Conservation (phyloP, 441 rosid genomes). For the Arabidopsis hybrid region DNA sequence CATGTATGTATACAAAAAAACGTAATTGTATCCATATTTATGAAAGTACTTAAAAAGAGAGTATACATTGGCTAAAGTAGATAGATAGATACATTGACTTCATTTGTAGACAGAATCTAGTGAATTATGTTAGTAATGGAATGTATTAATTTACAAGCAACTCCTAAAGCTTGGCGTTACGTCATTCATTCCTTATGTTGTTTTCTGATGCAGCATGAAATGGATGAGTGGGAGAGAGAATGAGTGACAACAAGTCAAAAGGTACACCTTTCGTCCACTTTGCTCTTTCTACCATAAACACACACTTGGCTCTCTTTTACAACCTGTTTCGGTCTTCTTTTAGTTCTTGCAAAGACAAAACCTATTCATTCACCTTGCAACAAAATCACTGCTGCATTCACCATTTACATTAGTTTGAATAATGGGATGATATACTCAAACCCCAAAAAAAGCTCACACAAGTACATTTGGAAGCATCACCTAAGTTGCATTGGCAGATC, state of each 20-base stretch:
- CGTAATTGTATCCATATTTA: background rate
- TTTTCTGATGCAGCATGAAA: conserved; percentile 22
- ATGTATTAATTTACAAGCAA: conserved; percentile 12
- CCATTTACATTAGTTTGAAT: conserved; percentile 2
- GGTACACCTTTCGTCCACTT: conserved; percentile 2
- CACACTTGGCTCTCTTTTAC: background rate
- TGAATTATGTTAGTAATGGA: background rate
- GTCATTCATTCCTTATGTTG: background rate
- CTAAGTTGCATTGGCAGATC: conserved; percentile 14
- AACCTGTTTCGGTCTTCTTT: conserved; percentile 1
- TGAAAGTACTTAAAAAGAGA: background rate
- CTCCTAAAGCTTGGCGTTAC: conserved; percentile 14
- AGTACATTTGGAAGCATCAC: conserved; percentile 5
- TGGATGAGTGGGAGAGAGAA: background rate
- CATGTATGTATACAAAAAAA: background rate
- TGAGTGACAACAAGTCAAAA: background rate
- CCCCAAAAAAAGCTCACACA: conserved; percentile 13
- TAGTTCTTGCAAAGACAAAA: conserved; percentile 77
- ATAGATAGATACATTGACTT: background rate
- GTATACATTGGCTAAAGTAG: background rate
- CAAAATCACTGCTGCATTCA: conserved; percentile 59
- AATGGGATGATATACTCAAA: conserved; percentile 6
- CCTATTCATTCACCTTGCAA: conserved; percentile 63
- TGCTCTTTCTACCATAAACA: background rate
- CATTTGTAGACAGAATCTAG: background rate